Percentiles rank a stretch among this genome's conserved stretches.
These are phyloP conservation scores for Plenodomus biglobosus DNA, from an alignment of 2,329 filamentous ascomycete genomes.

Conservation along the genomic window DNA sequence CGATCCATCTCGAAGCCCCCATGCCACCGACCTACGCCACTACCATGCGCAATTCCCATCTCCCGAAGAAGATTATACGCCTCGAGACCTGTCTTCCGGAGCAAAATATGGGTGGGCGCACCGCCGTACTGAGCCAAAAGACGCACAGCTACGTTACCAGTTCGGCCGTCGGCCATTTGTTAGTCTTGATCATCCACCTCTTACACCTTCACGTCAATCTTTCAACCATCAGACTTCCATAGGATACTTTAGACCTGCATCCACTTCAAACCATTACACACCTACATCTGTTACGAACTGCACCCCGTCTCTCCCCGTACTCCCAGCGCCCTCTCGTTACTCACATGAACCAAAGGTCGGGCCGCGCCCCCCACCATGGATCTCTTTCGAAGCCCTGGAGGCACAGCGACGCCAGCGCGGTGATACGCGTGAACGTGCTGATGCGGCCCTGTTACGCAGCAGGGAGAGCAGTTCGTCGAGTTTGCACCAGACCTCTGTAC, in stretches of 20 bases:
- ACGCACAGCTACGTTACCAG: constrained; percentile 12
- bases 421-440: constrained; percentile 6
- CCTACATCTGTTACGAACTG: background rate
- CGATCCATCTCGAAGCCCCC: background rate
- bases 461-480: background rate
- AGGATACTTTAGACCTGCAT: background rate
- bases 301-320: background rate
- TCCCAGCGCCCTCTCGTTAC: background rate
- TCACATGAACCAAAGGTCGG: constrained; percentile 6
- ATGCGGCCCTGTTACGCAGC: background rate
- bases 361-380: constrained; percentile 19
- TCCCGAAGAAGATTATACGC: background rate
- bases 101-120: constrained; percentile 1
- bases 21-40: background rate
- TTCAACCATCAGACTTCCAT: background rate
- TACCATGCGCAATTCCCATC: constrained; percentile 2
- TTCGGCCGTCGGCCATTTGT: constrained; percentile 9
- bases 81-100: constrained; percentile 3
- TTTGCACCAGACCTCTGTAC: background rate
- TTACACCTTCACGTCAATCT: background rate
- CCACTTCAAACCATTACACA: background rate
- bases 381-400: constrained; percentile 11
- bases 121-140: constrained; percentile 10
- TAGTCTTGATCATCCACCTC: background rate
- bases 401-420: constrained; percentile 8